Conservation (phyloP, 352 stramenopile genomes). For the Detonula confervacea region DNA sequence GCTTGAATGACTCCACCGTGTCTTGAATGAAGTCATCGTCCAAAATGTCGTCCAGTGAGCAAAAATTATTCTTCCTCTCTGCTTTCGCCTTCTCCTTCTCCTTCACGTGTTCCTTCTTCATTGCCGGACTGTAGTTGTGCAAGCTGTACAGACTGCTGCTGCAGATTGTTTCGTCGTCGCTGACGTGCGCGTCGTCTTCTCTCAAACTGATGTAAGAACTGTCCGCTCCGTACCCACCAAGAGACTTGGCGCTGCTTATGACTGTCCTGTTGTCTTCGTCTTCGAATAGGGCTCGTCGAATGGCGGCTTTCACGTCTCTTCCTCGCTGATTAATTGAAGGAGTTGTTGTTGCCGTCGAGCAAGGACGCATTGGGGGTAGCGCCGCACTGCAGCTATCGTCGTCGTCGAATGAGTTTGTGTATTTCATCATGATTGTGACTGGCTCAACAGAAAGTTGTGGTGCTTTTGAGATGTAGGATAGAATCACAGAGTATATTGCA, state of each 20-base stretch:
- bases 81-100: neutral
- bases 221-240: neutral
- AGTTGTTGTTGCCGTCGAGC: neutral
- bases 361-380: neutral
- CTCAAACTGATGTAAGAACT: neutral
- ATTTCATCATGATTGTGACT: too few species aligned
- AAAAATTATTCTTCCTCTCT: neutral
- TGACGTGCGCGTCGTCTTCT: neutral
- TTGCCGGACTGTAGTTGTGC: neutral
- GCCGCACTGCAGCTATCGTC: neutral
- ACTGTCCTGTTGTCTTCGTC: neutral
- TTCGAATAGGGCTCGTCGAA: neutral
- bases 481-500: too few species aligned
- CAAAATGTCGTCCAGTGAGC: neutral
- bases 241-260: neutral
- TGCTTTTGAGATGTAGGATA: neutral
- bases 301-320: neutral
- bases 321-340: neutral
- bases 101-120: neutral
- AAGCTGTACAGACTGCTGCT: slow-evolving; percentile 2
- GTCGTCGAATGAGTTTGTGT: neutral
- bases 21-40: neutral
- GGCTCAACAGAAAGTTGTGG: too few species aligned
- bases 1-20: neutral
- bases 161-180: slow-evolving; percentile 1